A percentile compares a stretch with the other conserved stretches of the same genome.
These are phyloP conservation scores for Cupressus sempervirens DNA, from an alignment of 75 land plant species.

Conservation along the genomic window DNA sequence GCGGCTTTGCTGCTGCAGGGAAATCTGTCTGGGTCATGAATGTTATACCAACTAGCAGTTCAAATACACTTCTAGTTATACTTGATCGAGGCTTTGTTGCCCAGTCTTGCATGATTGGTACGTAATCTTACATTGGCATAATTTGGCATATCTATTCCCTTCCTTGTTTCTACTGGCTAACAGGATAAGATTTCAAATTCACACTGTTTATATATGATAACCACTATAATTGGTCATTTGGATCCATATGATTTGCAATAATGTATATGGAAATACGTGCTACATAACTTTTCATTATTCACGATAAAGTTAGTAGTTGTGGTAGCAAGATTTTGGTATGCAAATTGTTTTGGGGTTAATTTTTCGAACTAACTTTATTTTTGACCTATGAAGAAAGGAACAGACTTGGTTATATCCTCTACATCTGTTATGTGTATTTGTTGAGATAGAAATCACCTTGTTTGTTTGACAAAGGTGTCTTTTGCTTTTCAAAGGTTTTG, in stretches of 20 bases:
- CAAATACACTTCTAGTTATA: slow-evolving; percentile 56
- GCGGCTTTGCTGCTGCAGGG: slow-evolving; percentile 69
- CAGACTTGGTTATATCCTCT: not conserved
- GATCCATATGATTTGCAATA: slow-evolving; percentile 8
- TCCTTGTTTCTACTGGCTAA: too few relatives aligned
- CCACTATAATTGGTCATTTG: not conserved
- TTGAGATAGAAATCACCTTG: too few relatives aligned
- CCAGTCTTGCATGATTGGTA: slow-evolving; percentile 87
- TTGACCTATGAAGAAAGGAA: not conserved
- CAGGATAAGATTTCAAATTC: too few relatives aligned
- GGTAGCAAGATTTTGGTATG: not conserved
- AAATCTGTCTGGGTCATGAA: slow-evolving; percentile 94
- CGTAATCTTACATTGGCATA: too few relatives aligned
- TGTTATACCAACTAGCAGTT: slow-evolving; percentile 58
- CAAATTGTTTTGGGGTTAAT: not conserved
- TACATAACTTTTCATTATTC: not conserved
- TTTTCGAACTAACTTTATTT: not conserved
- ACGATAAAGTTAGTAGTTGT: not conserved
- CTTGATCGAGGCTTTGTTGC: slow-evolving; percentile 73
- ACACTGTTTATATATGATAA: too few relatives aligned
- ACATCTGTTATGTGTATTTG: too few relatives aligned
- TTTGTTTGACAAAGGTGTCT: too few relatives aligned
- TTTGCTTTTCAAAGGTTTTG: too few relatives aligned
- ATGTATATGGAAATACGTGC: not conserved
- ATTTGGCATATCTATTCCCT: too few relatives aligned